These are phyloP conservation scores for Metschnikowia picachoensis DNA, from an alignment of 805 yeast species.

Conservation along the genomic window DNA sequence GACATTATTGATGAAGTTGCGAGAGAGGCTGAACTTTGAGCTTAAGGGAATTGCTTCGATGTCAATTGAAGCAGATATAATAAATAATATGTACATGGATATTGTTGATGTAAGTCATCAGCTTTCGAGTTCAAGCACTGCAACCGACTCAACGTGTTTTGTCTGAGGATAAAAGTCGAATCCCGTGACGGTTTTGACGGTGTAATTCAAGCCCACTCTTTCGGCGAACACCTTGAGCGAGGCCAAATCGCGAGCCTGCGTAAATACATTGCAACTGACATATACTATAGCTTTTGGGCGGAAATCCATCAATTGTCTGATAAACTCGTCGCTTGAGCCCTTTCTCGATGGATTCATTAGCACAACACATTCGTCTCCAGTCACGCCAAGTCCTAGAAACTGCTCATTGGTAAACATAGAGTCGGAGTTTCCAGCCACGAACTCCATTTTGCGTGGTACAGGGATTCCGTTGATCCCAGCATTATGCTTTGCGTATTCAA, in stretches of 20 bases:
- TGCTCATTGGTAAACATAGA: constrained; percentile 27
- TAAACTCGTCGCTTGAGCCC: constrained; percentile 34
- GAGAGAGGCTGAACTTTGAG: constrained; percentile 9
- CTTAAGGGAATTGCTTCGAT: not conserved
- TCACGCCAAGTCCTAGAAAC: constrained; percentile 24
- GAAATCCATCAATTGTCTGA: constrained; percentile 35
- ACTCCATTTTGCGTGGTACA: constrained; percentile 27
- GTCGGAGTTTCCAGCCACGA: constrained; percentile 37
- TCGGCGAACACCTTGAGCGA: constrained; percentile 24
- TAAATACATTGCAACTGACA: constrained; percentile 43
- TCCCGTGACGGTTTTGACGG: constrained; percentile 27
- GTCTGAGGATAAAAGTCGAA: constrained; percentile 55
- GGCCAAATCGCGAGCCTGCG: constrained; percentile 43
- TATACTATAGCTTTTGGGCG: constrained; percentile 37
- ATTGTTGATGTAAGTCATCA: not conserved
- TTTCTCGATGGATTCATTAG: constrained; percentile 46
- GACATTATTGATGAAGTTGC: constrained; percentile 49
- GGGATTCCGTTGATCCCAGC: constrained; percentile 36
- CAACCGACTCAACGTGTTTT: constrained; percentile 55
- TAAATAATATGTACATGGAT: not conserved
- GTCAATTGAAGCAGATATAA: not conserved
- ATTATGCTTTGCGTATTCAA: constrained; percentile 36
- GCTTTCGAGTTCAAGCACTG: constrained; percentile 32
- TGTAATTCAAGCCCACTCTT: constrained; percentile 12
- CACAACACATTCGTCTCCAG: constrained; percentile 33